Evolutionary conservation across 345 rosid species (phyloP).

Genomic region (Hevea brasiliensis): DNA sequence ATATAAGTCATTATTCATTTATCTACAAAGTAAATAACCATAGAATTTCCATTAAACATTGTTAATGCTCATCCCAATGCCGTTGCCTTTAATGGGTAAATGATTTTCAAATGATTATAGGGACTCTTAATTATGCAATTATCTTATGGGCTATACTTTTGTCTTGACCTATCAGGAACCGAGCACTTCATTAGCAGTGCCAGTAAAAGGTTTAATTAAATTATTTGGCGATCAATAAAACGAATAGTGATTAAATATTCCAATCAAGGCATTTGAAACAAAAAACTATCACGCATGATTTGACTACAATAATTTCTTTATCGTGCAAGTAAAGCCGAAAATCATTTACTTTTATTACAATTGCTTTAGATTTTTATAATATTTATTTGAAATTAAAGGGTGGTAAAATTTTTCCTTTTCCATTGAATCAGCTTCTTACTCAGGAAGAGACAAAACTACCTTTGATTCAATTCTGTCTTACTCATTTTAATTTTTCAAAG

Average conservation of each 20-base stretch:
- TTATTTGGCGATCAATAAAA: not conserved
- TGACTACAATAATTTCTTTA: not conserved
- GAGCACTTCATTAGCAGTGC: not conserved
- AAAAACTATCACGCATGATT: conserved; percentile 16
- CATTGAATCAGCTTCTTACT: not conserved
- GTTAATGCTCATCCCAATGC: no score
- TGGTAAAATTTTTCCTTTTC: no score
- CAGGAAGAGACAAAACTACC: no score
- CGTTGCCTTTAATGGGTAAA: no score
- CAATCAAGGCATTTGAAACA: conserved; percentile 12
- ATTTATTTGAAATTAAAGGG: not conserved
- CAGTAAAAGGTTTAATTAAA: not conserved
- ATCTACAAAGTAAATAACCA: no score
- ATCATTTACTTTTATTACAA: not conserved
- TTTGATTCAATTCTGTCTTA: not conserved
- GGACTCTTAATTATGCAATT: no score
- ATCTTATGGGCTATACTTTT: not conserved
- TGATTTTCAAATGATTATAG: no score
- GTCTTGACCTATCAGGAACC: not conserved
- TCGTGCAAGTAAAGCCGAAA: not conserved
- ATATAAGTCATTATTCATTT: no score
- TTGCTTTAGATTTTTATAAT: not conserved
- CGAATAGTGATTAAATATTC: not conserved
- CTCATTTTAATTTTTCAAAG: no score
- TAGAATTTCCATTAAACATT: no score